Evolutionary conservation across 352 stramenopile genomes (phyloP), one percentile per base, ranked within the genome.

Genomic region (Pythium periplocum): DNA sequence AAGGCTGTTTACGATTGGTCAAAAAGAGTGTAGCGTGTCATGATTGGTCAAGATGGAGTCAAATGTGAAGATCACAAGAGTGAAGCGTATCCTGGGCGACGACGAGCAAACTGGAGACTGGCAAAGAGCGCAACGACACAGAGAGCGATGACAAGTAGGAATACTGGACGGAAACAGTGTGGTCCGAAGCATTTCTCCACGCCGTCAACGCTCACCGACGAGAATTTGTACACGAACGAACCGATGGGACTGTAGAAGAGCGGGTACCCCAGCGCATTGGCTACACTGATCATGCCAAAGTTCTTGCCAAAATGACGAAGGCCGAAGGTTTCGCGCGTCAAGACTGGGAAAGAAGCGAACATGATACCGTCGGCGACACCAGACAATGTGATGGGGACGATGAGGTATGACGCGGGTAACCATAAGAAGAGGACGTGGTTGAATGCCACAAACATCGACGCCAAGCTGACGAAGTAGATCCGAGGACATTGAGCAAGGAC

Each of bases 301-400:
- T 92, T 92, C 52, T 89, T 86, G 44, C 82, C 82, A 50, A 92
- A 89, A 51, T 92, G 82, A 1, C 59, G 62, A 26, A 61, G 55
- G 1, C 82, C 82, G 51, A 90, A 92, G 0, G 77, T 84, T 56
- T 92, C 79, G 34, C 79, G 78, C 10, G 63, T 83, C 42, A 93
- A 55, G 12, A 90, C 75, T 5, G 78, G 75, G 43, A 87, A 90
- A 6, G 75, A 65, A 0, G 77, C 71, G 45, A 89, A 89, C 70
- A 93, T 87, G 48, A 87, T 69, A 48, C 79, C 77, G 46, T 90
- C 82, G 7, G 77, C 77, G 26, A 87, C 35, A 1, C 82, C 79
- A 4, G 82, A 59, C 9, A 86, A 60, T 6, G 66, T 76, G 51
- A 93, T 78, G 4, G 79, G 78, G n/a, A 89, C 39, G 6, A 59